Conservation (phyloP, 2,329 filamentous ascomycete species). For the Diaporthe longicolla region DNA sequence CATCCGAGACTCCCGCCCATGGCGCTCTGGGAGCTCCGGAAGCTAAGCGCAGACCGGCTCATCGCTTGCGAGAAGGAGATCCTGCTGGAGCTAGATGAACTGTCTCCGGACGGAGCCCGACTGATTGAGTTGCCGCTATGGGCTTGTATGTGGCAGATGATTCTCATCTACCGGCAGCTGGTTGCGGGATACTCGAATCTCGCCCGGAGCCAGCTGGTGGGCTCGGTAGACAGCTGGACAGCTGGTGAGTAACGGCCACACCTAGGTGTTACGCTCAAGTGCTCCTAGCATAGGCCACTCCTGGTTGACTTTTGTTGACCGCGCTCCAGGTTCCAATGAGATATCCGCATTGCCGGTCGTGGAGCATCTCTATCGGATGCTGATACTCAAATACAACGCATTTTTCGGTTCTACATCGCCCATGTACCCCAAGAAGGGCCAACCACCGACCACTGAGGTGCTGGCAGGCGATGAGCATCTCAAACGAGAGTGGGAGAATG, state of each 20-base stretch:
- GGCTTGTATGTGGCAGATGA: slow-evolving; percentile 42
- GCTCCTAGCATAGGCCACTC: not conserved
- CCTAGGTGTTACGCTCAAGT: not conserved
- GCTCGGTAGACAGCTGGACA: not conserved
- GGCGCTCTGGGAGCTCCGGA: slow-evolving; percentile 26
- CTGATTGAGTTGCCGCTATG: slow-evolving; percentile 15
- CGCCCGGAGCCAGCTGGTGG: not conserved
- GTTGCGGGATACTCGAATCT: slow-evolving; percentile 36
- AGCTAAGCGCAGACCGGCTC: slow-evolving; percentile 14
- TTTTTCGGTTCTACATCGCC: slow-evolving; percentile 49
- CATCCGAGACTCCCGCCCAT: not conserved
- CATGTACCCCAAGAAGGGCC: slow-evolving; percentile 34
- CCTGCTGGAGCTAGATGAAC: slow-evolving; percentile 29
- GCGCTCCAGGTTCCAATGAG: not conserved
- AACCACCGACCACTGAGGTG: slow-evolving; percentile 43
- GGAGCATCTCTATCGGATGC: slow-evolving; percentile 46
- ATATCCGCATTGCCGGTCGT: not conserved
- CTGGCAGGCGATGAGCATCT: slow-evolving; percentile 34
- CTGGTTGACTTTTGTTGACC: not conserved
- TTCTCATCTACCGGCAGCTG: slow-evolving; percentile 40
- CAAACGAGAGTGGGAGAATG: slow-evolving; percentile 27
- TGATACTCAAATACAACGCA: slow-evolving; percentile 51
- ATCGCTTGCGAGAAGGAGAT: slow-evolving; percentile 26
- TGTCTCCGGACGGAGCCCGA: not conserved
- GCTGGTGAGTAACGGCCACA: not conserved